phyloP scores from a whole-genome alignment of 768 basidiomycete genomes.

The Mycena pura region DNA sequence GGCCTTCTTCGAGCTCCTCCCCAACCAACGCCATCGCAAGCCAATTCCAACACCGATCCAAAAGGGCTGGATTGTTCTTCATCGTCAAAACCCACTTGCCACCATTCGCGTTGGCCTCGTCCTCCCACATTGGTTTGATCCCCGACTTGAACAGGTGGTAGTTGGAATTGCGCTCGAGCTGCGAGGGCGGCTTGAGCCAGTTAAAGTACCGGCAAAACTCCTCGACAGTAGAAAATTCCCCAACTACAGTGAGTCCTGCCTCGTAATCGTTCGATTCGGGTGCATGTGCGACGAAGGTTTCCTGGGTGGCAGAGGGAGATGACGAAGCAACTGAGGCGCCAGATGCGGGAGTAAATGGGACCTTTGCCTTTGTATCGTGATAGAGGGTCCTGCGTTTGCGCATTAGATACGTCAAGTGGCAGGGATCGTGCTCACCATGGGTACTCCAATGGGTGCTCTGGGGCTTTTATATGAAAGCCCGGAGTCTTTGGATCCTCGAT shows the following conservation, averaged over 20 bases:
- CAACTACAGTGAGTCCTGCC: slow-evolving; percentile 84
- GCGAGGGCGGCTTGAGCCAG: slow-evolving; percentile 91
- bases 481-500: slow-evolving; percentile 86
- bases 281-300: slow-evolving; percentile 43
- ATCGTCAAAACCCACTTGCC: slow-evolving; percentile 97
- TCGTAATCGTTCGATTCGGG: slow-evolving; percentile 81
- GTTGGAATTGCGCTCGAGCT: slow-evolving; percentile 88
- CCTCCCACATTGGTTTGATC: slow-evolving; percentile 98
- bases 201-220: slow-evolving; percentile 92
- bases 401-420: slow-evolving; percentile 1
- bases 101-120: slow-evolving; percentile 87
- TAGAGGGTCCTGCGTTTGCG: slow-evolving; percentile 79
- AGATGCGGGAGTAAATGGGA: slow-evolving; percentile 60
- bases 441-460: slow-evolving; percentile 87
- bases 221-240: slow-evolving; percentile 91
- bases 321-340: slow-evolving; percentile 26
- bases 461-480: slow-evolving; percentile 70
- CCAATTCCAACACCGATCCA: slow-evolving; percentile 92
- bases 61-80: slow-evolving; percentile 77
- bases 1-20: slow-evolving; percentile 74
- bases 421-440: slow-evolving; percentile 65
- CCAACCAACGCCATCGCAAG: slow-evolving; percentile 92
- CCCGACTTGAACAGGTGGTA: slow-evolving; percentile 95
- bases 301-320: slow-evolving; percentile 33
- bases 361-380: slow-evolving; percentile 85